phyloP scores from a whole-genome alignment of 148 eudicot genomes.

The Fagopyrum homotropicum region DNA sequence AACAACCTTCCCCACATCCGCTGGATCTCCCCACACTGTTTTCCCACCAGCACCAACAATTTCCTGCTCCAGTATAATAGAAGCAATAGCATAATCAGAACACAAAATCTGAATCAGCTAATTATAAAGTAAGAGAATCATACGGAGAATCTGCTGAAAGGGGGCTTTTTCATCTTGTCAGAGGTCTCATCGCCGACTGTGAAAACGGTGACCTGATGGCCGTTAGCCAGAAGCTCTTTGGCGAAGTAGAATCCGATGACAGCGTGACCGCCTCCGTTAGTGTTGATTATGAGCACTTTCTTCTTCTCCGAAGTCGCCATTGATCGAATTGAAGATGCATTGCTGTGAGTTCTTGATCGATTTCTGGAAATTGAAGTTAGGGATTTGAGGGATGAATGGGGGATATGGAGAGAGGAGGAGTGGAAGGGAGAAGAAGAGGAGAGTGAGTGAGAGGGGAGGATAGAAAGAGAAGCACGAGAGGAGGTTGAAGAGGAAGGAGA shows the following conservation, averaged over 20 bases:
- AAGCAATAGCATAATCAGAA: neutral
- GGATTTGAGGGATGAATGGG: slow-evolving; percentile 13
- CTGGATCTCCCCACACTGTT: slow-evolving; percentile 88
- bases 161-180: slow-evolving; percentile 98
- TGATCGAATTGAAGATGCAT: slow-evolving; percentile 24
- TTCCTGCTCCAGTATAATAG: slow-evolving; percentile 42
- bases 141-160: slow-evolving; percentile 81
- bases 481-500: slow-evolving; percentile 18
- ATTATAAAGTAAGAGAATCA: neutral
- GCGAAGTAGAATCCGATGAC: slow-evolving; percentile 94
- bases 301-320: slow-evolving; percentile 42
- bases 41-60: slow-evolving; percentile 78
- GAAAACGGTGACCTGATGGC: slow-evolving; percentile 73
- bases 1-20: slow-evolving; percentile 59
- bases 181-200: slow-evolving; percentile 88
- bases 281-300: slow-evolving; percentile 73
- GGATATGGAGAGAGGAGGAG: slow-evolving; percentile 27
- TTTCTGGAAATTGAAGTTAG: slow-evolving; percentile 20
- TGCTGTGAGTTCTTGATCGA: slow-evolving; percentile 5
- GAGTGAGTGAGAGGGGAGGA: slow-evolving; percentile 18
- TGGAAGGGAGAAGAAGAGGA: slow-evolving; percentile 14
- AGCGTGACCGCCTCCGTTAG: slow-evolving; percentile 90
- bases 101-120: neutral
- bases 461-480: slow-evolving; percentile 28
- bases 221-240: slow-evolving; percentile 69